phyloP scores from a whole-genome alignment of 441 rosid genomes.

The Arabidopsis hybrid region DNA sequence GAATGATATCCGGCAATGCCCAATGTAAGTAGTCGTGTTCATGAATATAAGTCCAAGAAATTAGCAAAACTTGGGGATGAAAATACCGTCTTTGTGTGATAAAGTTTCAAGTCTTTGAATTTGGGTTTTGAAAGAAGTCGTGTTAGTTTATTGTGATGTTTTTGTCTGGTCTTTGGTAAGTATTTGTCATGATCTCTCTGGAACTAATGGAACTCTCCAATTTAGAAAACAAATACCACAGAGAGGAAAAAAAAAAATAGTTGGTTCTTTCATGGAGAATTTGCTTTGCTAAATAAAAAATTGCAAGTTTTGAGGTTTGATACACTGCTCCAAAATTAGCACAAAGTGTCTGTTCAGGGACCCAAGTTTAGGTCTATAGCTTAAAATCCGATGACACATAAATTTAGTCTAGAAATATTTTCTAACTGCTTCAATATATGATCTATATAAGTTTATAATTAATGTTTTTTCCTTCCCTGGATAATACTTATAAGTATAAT shows the following conservation, averaged over 20 bases:
- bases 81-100: background rate
- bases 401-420: background rate
- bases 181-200: background rate
- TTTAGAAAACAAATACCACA: background rate
- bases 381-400: background rate
- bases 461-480: background rate
- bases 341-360: background rate
- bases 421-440: background rate
- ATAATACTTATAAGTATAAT: no score
- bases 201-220: background rate
- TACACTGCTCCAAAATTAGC: background rate
- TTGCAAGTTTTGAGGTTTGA: background rate
- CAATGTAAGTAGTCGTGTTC: slow-evolving; percentile 12
- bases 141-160: background rate
- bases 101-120: background rate
- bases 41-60: slow-evolving; percentile 8
- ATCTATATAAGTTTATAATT: background rate
- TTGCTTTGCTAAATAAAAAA: background rate
- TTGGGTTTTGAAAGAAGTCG: background rate
- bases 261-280: background rate
- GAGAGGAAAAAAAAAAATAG: background rate
- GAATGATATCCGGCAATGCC: background rate
- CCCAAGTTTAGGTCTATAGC: background rate
- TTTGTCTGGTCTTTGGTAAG: background rate
- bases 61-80: background rate